phyloP scores from a whole-genome alignment of 495 filamentous ascomycete species.

The Annulohypoxylon maeteangense region DNA sequence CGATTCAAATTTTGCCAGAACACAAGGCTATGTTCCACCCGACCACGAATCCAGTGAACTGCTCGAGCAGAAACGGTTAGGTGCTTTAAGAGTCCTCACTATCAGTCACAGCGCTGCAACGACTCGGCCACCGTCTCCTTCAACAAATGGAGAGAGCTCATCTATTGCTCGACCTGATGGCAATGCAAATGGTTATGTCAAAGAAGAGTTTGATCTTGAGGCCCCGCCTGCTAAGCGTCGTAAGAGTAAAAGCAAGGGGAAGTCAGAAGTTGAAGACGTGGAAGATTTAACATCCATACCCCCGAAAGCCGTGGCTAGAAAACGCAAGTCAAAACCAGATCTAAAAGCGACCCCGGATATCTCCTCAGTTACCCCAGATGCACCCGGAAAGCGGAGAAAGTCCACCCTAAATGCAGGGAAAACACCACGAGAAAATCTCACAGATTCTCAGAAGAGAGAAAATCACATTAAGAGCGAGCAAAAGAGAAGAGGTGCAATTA shows the following conservation, averaged over 20 bases:
- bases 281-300: conserved; percentile 31
- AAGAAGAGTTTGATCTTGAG: conserved; percentile 53
- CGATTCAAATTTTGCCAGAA: conserved; percentile 67
- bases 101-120: conserved; percentile 63
- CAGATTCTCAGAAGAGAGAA: conserved; percentile 82
- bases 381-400: conserved; percentile 43
- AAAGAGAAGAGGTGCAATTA: conserved; percentile 81
- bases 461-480: conserved; percentile 93
- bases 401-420: conserved; percentile 52
- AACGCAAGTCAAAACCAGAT: conserved; percentile 51
- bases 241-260: conserved; percentile 58
- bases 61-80: conserved; percentile 63
- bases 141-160: conserved; percentile 50
- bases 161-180: conserved; percentile 23
- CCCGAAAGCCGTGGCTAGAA: conserved; percentile 41
- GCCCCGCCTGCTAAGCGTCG: conserved; percentile 55
- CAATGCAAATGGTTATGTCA: conserved; percentile 43
- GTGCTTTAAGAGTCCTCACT: conserved; percentile 65
- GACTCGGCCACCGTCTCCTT: conserved; percentile 69
- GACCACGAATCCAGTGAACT: conserved; percentile 67
- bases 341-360: conserved; percentile 35
- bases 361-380: conserved; percentile 45
- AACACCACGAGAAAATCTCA: conserved; percentile 75
- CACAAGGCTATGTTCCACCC: conserved; percentile 66
- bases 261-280: conserved; percentile 39